Conservation (phyloP, 192 early-diverging fungal species). For the Haplosporangium gracile region DNA sequence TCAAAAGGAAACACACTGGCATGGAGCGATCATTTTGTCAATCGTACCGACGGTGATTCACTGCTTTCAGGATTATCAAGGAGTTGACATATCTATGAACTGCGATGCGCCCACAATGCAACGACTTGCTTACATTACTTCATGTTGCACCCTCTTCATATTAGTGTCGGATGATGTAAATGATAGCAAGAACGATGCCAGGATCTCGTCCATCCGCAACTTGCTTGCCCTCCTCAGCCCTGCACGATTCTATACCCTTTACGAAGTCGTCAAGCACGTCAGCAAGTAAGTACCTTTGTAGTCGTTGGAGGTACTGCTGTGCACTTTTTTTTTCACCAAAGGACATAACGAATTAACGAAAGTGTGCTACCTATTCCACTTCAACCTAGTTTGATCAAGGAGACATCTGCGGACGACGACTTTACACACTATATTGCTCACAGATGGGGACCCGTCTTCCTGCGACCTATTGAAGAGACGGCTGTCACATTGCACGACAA, state of each 20-base stretch:
- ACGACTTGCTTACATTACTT: background rate
- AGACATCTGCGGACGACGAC: slow-evolving; percentile 44
- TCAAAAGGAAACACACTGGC: background rate
- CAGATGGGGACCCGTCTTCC: slow-evolving; percentile 62
- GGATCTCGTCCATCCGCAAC: slow-evolving; percentile 62
- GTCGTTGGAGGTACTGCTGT: background rate
- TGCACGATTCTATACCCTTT: slow-evolving; percentile 61
- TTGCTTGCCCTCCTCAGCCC: slow-evolving; percentile 60
- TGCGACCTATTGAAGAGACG: slow-evolving; percentile 59
- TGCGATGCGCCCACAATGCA: background rate
- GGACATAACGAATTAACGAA: background rate
- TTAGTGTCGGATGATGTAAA: slow-evolving; percentile 42
- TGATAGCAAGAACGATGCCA: slow-evolving; percentile 48
- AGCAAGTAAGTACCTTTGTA: slow-evolving; percentile 30
- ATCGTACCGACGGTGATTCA: background rate
- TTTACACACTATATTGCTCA: slow-evolving; percentile 56
- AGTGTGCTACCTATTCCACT: background rate
- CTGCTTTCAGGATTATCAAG: background rate
- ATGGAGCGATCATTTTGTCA: background rate
- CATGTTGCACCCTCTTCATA: background rate
- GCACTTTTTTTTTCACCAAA: no score
- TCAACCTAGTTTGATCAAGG: slow-evolving; percentile 30
- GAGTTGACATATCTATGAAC: background rate
- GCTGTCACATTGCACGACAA: slow-evolving; percentile 59
- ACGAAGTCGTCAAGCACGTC: slow-evolving; percentile 54